Percentiles rank a stretch among this genome's conserved stretches.
These are phyloP conservation scores for Globisporangium solare DNA, from an alignment of 352 stramenopile genomes.

Conservation along the genomic window DNA sequence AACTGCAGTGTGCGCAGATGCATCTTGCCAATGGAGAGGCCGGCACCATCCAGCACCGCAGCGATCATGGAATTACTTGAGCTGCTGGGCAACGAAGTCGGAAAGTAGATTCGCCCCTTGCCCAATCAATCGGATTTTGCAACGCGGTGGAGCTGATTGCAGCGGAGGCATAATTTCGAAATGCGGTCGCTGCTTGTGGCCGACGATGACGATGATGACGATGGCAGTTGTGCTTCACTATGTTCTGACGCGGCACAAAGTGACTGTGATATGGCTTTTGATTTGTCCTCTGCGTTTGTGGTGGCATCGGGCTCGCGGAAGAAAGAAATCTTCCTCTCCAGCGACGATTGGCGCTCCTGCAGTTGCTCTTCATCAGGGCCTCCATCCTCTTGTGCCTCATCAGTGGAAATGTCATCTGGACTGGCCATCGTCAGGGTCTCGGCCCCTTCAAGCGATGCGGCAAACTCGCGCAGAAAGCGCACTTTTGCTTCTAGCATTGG, in stretches of 20 bases:
- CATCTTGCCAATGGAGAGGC: conserved; percentile 20
- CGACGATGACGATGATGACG: neutral
- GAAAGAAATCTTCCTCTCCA: conserved; percentile 12
- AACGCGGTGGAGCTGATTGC: neutral
- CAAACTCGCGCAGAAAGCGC: conserved; percentile 39
- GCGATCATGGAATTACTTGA: conserved; percentile 13
- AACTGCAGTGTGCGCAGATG: conserved; percentile 20
- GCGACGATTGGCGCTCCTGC: neutral
- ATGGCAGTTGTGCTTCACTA: neutral
- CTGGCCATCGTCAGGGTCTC: conserved; percentile 13
- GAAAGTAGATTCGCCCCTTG: conserved; percentile 28
- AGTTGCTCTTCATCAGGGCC: neutral
- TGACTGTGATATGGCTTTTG: conserved; percentile 9
- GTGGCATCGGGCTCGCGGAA: conserved; percentile 18
- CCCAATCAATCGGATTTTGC: conserved; percentile 28
- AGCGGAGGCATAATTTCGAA: neutral
- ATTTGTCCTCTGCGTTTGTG: neutral
- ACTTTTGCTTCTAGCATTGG: conserved; percentile 43
- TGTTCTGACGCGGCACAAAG: too few relatives aligned
- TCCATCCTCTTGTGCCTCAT: conserved; percentile 1
- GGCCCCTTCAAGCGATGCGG: conserved; percentile 32
- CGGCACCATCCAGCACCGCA: conserved; percentile 12
- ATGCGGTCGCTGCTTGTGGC: neutral
- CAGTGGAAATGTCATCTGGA: neutral
- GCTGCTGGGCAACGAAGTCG: conserved; percentile 9